Evolutionary conservation across 164 flowering plant genomes (phyloP).

Genomic region (Sedum album): DNA sequence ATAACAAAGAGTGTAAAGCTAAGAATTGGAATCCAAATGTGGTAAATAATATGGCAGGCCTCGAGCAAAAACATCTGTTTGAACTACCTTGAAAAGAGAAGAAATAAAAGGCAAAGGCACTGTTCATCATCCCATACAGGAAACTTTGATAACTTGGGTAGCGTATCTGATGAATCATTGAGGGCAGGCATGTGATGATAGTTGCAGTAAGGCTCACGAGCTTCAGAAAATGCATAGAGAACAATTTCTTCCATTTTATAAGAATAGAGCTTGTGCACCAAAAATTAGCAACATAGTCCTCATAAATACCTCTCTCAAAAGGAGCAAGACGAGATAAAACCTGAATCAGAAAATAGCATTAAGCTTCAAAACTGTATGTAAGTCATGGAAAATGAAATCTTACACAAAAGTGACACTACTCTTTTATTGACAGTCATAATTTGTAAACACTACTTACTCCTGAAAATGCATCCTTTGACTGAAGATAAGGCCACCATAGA

Average conservation of each 20-base stretch:
- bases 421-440: neutral
- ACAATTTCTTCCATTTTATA: conserved; percentile 80
- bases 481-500: conserved; percentile 88
- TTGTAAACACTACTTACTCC: conserved; percentile 29
- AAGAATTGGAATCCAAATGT: neutral
- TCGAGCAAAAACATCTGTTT: neutral
- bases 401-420: neutral
- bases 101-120: conserved; percentile 74
- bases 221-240: conserved; percentile 44
- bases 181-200: conserved; percentile 46
- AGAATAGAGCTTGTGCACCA: conserved; percentile 83
- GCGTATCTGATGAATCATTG: conserved; percentile 69
- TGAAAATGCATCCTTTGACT: conserved; percentile 48
- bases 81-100: conserved; percentile 86
- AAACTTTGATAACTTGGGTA: conserved; percentile 68
- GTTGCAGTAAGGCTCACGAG: conserved; percentile 62
- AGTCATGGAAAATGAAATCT: neutral
- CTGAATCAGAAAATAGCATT: conserved; percentile 23
- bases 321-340: conserved; percentile 90
- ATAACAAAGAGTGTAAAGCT: neutral
- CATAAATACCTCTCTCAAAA: conserved; percentile 89
- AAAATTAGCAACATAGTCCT: conserved; percentile 95
- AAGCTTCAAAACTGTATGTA: neutral
- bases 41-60: neutral
- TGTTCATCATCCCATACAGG: conserved; percentile 65